Conservation (phyloP, 2,329 filamentous ascomycete genomes). For the Onygenales sp. region DNA sequence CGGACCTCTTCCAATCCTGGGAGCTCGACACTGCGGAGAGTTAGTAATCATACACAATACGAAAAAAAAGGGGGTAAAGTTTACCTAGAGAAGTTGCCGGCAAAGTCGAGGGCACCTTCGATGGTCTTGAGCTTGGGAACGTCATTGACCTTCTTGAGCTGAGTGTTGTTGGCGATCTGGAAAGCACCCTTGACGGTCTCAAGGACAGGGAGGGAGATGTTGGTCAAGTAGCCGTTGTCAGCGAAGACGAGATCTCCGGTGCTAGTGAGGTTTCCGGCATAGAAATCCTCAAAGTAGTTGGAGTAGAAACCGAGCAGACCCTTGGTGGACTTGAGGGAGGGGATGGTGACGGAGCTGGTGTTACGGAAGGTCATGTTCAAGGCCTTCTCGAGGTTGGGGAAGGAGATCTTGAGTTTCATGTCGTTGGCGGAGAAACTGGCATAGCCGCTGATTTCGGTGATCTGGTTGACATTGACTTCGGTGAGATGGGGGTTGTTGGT, state of each 20-base stretch:
- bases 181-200: constrained; percentile 66
- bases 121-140: constrained; percentile 62
- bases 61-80: constrained; percentile 27
- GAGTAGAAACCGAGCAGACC: constrained; percentile 76
- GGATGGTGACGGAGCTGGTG: constrained; percentile 62
- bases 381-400: constrained; percentile 71
- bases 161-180: constrained; percentile 83
- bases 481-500: constrained; percentile 82
- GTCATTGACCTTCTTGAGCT: constrained; percentile 53
- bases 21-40: constrained; percentile 53
- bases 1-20: constrained; percentile 57
- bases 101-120: constrained; percentile 72
- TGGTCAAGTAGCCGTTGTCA: constrained; percentile 50
- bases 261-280: constrained; percentile 37
- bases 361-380: constrained; percentile 76
- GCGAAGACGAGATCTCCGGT: constrained; percentile 47
- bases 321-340: constrained; percentile 63
- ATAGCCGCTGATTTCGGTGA: constrained; percentile 62
- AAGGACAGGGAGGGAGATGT: constrained; percentile 66
- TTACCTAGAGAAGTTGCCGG: constrained; percentile 75
- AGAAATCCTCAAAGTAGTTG: constrained; percentile 46
- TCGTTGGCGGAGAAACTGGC: constrained; percentile 76
- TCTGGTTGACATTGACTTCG: constrained; percentile 61
- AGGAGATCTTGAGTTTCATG: constrained; percentile 56
- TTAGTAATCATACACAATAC: not conserved